A percentile compares a stretch with the other conserved stretches of the same genome.
Conservation (phyloP, 345 rosid genomes). For the Pistacia integerrima region DNA sequence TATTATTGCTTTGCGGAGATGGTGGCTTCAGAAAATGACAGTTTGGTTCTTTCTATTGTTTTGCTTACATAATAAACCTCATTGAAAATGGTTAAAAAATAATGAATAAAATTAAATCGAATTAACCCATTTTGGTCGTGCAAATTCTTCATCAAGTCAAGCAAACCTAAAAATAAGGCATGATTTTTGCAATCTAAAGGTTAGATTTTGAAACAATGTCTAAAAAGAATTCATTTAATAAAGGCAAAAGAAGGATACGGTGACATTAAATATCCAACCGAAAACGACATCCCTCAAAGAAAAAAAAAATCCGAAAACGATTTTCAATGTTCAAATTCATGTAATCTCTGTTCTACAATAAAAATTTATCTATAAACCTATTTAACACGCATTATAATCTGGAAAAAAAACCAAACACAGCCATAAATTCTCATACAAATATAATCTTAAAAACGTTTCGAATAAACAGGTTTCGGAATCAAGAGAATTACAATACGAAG, state of each 20-base stretch:
- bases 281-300: slow-evolving; percentile 14
- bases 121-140: not conserved
- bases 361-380: not conserved
- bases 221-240: not conserved
- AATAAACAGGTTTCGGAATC: not conserved
- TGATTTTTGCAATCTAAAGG: not conserved
- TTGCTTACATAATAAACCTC: not conserved
- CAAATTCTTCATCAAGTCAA: not conserved
- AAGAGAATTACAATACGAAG: slow-evolving; percentile 34
- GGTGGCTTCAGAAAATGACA: slow-evolving; percentile 22
- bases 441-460: not conserved
- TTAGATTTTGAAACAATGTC: not conserved
- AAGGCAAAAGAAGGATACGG: not conserved
- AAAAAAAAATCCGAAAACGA: not conserved
- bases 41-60: not conserved
- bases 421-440: not conserved
- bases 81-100: not conserved
- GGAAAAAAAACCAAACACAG: not conserved
- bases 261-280: not conserved
- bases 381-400: not conserved
- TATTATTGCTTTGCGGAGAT: slow-evolving; percentile 16
- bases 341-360: too few relatives aligned
- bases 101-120: not conserved
- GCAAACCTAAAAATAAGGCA: slow-evolving; percentile 14
- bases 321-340: too few relatives aligned